Evolutionary conservation across 805 yeast species (phyloP), one percentile per base, ranked within the genome.

Genomic region (Metschnikowia proteae): DNA sequence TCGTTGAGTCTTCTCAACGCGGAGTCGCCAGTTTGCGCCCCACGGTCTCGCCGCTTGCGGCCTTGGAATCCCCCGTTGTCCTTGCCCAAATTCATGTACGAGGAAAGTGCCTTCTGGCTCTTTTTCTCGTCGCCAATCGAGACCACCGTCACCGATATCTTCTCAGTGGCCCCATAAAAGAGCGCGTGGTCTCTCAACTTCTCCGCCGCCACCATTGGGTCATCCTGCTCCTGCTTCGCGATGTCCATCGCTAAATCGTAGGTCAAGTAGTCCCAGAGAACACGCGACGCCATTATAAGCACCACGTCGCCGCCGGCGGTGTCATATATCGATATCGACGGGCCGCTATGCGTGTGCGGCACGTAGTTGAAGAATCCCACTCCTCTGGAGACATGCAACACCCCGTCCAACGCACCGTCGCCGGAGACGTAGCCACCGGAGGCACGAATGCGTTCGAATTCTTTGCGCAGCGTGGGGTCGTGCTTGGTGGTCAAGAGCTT

Each of bases 161-260:
- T 88, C 40, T 86, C 90, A 2, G 78, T 70, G 36, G 92, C 85
- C 23, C 98, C 98, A 65, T 90, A 94, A 1, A 97, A 84, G 51
- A 92, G 81, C 1, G 98, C 97, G 71, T 86, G 89, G 66, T 94
- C 99, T 60, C 98, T 81, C 56, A 94, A 73, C 60, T 87, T 89
- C 58, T 89, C 95, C 0, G 99, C 97, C 0, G 97, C 97, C 26
- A 82, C 64, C 82, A 88, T 84, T 2, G 97, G 96, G 57, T 88
- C 88, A 17, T 82, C 82, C 58, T 81, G 82, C 59, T 84, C 88
- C 53, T 84, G 88, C 52, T 96, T 77, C 10, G 91, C 84, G 48
- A 94, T 82, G 66, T 94, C 99, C 32, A 91, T 96, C 0, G 96
- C 97, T 10, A 88, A 77, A 59, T 90, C 95, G 55, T 81, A 82